phyloP scores from a whole-genome alignment of 1,139 yeast species.

The Hyphopichia buzzinii region DNA sequence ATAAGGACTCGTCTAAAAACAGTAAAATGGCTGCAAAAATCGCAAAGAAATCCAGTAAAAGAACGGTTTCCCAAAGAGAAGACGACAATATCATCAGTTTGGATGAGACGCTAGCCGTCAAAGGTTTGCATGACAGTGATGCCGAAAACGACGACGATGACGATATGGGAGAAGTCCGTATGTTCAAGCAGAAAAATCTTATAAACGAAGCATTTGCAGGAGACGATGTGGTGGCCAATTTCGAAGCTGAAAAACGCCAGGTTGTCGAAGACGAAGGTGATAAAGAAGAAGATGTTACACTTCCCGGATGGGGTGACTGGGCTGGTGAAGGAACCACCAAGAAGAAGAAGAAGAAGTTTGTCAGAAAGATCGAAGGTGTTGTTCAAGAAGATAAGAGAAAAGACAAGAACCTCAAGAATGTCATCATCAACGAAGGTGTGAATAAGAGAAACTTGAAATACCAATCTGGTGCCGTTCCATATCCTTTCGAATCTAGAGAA shows the following conservation, averaged over 20 bases:
- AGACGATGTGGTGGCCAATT: slow-evolving; percentile 84
- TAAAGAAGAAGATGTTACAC: slow-evolving; percentile 75
- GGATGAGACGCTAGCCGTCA: slow-evolving; percentile 40
- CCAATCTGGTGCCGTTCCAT: slow-evolving; percentile 85
- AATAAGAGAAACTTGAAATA: slow-evolving; percentile 83
- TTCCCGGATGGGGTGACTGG: slow-evolving; percentile 98
- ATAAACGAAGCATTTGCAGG: slow-evolving; percentile 95
- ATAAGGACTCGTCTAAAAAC: slow-evolving; percentile 56
- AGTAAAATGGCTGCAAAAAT: slow-evolving; percentile 53
- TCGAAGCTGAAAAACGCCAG: slow-evolving; percentile 68
- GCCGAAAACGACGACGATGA: slow-evolving; percentile 42
- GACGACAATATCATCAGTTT: slow-evolving; percentile 49
- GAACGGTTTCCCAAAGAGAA: slow-evolving; percentile 27
- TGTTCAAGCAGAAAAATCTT: slow-evolving; percentile 78
- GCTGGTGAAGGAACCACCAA: slow-evolving; percentile 51
- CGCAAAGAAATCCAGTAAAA: slow-evolving; percentile 46
- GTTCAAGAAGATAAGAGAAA: slow-evolving; percentile 66
- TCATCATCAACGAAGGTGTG: slow-evolving; percentile 83
- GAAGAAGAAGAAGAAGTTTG: slow-evolving; percentile 56
- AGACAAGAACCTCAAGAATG: slow-evolving; percentile 74
- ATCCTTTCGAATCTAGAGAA: slow-evolving; percentile 88
- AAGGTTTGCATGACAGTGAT: slow-evolving; percentile 25
- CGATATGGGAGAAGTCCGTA: slow-evolving; percentile 26
- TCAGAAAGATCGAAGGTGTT: slow-evolving; percentile 72
- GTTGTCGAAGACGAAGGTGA: slow-evolving; percentile 81